These are phyloP conservation scores for Saxophila tyrrhenica DNA, from an alignment of 495 filamentous ascomycete species.

Conservation along the genomic window DNA sequence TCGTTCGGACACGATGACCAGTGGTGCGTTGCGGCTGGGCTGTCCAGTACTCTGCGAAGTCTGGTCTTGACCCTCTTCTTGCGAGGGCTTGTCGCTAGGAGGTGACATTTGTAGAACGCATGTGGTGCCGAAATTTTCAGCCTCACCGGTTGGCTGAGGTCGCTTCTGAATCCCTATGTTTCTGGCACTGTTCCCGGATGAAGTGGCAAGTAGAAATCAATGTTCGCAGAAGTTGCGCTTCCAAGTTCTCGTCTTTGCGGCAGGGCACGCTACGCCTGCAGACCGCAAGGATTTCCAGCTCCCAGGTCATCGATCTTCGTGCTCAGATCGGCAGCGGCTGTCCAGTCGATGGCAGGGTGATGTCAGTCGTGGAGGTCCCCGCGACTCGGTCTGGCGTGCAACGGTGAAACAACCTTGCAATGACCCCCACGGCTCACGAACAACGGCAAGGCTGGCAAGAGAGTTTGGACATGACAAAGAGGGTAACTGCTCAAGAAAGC, in stretches of 20 bases:
- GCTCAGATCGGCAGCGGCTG: not conserved
- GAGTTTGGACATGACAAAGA: no score
- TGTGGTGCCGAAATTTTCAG: no score
- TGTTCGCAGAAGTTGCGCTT: not conserved
- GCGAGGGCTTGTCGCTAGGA: not conserved
- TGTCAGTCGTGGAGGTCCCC: not conserved
- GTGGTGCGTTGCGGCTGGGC: not conserved
- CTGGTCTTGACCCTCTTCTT: not conserved
- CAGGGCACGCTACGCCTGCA: not conserved
- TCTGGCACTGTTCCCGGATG: no score
- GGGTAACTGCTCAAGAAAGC: no score
- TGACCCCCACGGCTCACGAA: no score
- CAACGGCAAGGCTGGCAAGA: no score
- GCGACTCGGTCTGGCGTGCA: not conserved
- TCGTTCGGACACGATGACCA: conserved; percentile 16
- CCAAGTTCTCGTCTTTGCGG: no score
- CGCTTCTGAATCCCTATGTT: no score
- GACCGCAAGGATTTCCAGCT: not conserved
- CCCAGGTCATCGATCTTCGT: not conserved
- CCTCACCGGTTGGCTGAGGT: no score
- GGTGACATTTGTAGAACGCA: not conserved
- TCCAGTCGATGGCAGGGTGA: not conserved
- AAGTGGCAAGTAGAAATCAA: no score
- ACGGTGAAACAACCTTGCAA: no score
- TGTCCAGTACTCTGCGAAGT: not conserved